Conservation (phyloP, 2,329 filamentous ascomycete genomes). For the Alternaria sp. region DNA sequence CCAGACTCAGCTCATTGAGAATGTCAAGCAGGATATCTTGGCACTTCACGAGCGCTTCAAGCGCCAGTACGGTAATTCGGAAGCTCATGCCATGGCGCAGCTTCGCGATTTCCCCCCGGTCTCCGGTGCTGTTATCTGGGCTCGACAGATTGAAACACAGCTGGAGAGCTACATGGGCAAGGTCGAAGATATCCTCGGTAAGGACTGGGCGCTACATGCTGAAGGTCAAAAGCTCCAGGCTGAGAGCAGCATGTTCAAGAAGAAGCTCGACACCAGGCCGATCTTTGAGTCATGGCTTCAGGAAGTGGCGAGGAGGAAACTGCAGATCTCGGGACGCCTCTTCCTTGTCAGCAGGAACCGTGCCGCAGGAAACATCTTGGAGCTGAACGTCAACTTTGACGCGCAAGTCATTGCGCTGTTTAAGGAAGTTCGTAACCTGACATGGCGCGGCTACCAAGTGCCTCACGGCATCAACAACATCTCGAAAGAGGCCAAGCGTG, state of each 20-base stretch:
- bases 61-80: constrained; percentile 97
- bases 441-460: constrained; percentile 93
- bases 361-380: constrained; percentile 86
- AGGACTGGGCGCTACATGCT: constrained; percentile 91
- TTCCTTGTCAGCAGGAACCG: constrained; percentile 89
- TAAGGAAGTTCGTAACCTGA: constrained; percentile 95
- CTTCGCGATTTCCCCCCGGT: constrained; percentile 94
- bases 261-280: constrained; percentile 91
- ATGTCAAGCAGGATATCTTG: constrained; percentile 95
- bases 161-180: constrained; percentile 97
- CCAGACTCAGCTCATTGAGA: constrained; percentile 96
- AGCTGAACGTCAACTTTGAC: constrained; percentile 95
- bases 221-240: constrained; percentile 93
- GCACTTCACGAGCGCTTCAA: constrained; percentile 96
- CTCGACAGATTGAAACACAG: constrained; percentile 94
- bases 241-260: constrained; percentile 91
- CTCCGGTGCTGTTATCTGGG: constrained; percentile 97
- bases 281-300: constrained; percentile 96
- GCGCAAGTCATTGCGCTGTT: constrained; percentile 96
- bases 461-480: constrained; percentile 94
- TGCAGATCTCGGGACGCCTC: constrained; percentile 88
- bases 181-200: constrained; percentile 95
- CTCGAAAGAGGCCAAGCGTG: constrained; percentile 97
- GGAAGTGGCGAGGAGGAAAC: constrained; percentile 85
- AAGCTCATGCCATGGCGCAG: constrained; percentile 97